Evolutionary conservation across 805 yeast genomes (phyloP), one percentile per base, ranked within the genome.

Genomic region (Candida cerambycidarum): DNA sequence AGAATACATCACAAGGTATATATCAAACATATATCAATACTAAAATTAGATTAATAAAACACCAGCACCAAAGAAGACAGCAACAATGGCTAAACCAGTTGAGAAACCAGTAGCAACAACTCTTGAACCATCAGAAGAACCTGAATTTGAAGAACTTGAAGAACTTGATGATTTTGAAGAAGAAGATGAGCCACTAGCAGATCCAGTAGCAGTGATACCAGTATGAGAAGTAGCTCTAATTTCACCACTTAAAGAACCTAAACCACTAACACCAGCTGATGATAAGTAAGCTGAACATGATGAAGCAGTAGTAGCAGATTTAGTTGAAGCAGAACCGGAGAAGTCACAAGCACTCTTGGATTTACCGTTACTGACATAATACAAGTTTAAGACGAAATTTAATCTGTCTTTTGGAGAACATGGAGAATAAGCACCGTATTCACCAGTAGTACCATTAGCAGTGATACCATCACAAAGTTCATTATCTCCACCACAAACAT

Each of bases 211-310:
- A 42, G 62, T 43, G 36, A 51, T 50, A 27, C 51, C 58, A 27
- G 70, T 45, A 28, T 50, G 49, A 38, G 53, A 41, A 39, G 56
- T 53, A 42, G 62, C 56, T 30, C 45, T 44, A 30, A 63, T 42
- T 18, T 62, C 46, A 32, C 65, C 71, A 36, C 62, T 58, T 44
- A 82, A 71, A 21, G 79, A 47, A 43, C 89, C 88, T 44, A 80
- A 59, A 62, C 95, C 95, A 39, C 76, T 73, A 46, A 75, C 48
- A 60, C 95, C 95, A 53, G 90, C 89, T 52, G 81, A 76, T 16
- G 66, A 62, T 51, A 87, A 60, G 52, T 73, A 69, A 38, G 85
- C 69, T 14, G 79, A 54, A 69, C 89, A 83, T 13, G 75, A 59
- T 32, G 78, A 67, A 43, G 67, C 65, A 34, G 65, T 53, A 13